These are phyloP conservation scores for Colletotrichum orchidophilum DNA, from an alignment of 2,329 filamentous ascomycete species.

Conservation along the genomic window DNA sequence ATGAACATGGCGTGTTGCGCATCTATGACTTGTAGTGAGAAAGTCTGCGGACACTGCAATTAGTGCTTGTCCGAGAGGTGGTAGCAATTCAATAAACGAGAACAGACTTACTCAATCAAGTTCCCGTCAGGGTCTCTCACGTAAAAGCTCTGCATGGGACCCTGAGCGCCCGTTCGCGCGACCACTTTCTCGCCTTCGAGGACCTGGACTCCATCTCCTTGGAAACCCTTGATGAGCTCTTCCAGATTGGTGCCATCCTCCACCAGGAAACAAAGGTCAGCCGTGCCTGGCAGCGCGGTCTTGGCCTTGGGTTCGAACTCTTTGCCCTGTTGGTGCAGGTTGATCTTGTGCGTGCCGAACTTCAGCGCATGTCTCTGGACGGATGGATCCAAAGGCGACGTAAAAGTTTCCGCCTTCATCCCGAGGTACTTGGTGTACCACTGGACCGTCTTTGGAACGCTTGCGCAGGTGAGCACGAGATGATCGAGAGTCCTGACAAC, in stretches of 20 bases:
- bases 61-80: background rate
- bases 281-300: conserved; percentile 63
- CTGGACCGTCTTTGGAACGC: conserved; percentile 56
- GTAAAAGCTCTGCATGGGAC: conserved; percentile 66
- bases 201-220: conserved; percentile 55
- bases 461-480: conserved; percentile 66
- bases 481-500: conserved; percentile 63
- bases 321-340: conserved; percentile 65
- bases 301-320: conserved; percentile 69
- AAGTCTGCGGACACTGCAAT: background rate
- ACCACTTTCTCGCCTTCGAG: conserved; percentile 62
- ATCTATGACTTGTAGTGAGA: conserved; percentile 15
- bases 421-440: conserved; percentile 67
- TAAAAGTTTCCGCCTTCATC: conserved; percentile 64
- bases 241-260: conserved; percentile 55
- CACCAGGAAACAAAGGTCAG: conserved; percentile 68
- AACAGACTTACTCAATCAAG: conserved; percentile 64
- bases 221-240: conserved; percentile 52
- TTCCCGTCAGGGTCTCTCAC: conserved; percentile 70
- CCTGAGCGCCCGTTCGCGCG: conserved; percentile 63
- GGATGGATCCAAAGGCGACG: conserved; percentile 47
- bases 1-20: too few relatives aligned
- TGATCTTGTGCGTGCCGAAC: conserved; percentile 70
- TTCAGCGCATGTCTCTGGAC: conserved; percentile 59
- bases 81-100: background rate